Evolutionary conservation across 495 filamentous ascomycete genomes (phyloP), one percentile per base, ranked within the genome.

Genomic region (Glonium stellatum): DNA sequence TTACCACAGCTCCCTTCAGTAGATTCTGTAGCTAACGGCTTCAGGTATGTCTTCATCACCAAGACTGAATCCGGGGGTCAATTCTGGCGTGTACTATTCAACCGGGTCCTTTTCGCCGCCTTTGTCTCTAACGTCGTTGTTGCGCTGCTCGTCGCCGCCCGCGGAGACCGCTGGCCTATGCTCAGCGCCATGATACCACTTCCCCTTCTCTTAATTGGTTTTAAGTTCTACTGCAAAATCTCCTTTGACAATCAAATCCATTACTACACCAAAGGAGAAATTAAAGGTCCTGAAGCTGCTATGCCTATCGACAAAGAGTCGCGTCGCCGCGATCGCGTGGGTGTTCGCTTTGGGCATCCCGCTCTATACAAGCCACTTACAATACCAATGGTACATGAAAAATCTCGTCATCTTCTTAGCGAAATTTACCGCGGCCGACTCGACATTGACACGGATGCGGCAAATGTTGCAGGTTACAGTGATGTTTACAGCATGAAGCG

Each of bases 11-110:
- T n/a, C n/a, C n/a, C n/a, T n/a, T n/a, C n/a, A n/a, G n/a, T n/a
- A n/a, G n/a, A n/a, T n/a, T 31, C 6, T 52, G 4, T 21, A 13
- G 54, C 63, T 60, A 46, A 64, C 54, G 23, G 11, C 15, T 1
- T 12, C 34, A 72, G 67, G 50, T 77, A 98, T 73, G 85, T 97
- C 62, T 96, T 96, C 58, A 80, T 96, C 58, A 99, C 93, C 23
- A 98, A 97, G 73, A 92, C 86, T 42, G 93, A 99, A 72, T 95
- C 89, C 5, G 92, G 90, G 22, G 93, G 95, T n/a, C 82, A 85
- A 67, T 96, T 88, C 73, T 99, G 93, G 93, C 84, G 89, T 39
- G 72, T 90, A 1, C 63, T 97, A 35, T 93, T 88, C 81, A 97
- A 99, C 70, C 90, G 93, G 22, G 76, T 97, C 71, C 70, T 99